Percentiles rank a stretch among this genome's conserved stretches.
phyloP scores from a whole-genome alignment of 2,329 filamentous ascomycete genomes.

The Microthyrium microscopicum region DNA sequence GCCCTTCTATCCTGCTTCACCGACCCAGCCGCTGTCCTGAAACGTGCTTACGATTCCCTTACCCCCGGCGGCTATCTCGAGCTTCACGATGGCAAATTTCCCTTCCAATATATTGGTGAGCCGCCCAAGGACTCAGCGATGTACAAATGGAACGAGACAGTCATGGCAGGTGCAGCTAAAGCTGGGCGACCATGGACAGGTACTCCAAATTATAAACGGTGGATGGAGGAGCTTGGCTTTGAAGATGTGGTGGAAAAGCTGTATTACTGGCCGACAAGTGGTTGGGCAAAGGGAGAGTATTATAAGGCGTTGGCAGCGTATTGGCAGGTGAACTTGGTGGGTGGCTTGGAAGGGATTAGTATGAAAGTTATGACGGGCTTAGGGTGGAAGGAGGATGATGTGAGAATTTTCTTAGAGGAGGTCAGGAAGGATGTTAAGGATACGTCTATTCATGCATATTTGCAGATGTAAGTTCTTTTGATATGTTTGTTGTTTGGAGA shows the following conservation, averaged over 20 bases:
- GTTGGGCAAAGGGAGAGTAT: conserved; percentile 13
- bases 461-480: background rate
- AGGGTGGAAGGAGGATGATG: conserved; percentile 4
- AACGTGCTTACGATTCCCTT: too few species aligned
- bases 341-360: conserved; percentile 6
- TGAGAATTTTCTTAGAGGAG: conserved; percentile 2
- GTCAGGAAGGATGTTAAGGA: conserved; percentile 6
- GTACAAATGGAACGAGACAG: conserved; percentile 4
- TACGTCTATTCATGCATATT: background rate
- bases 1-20: too few species aligned
- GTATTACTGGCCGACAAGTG: conserved; percentile 12
- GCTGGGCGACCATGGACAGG: conserved; percentile 9
- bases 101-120: conserved; percentile 6
- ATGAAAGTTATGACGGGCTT: conserved; percentile 2
- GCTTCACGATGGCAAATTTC: conserved; percentile 26
- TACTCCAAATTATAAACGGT: conserved; percentile 10
- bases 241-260: conserved; percentile 12
- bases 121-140: background rate
- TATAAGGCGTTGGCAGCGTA: conserved; percentile 9
- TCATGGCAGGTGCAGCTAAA: conserved; percentile 1
- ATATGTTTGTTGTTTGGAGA: background rate
- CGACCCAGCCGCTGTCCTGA: too few species aligned
- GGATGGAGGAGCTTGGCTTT: conserved; percentile 13
- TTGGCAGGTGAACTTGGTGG: conserved; percentile 3
- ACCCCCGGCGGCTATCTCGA: conserved; percentile 30